These are phyloP conservation scores for Ceriops decandra DNA, from an alignment of 345 rosid species.

Conservation along the genomic window DNA sequence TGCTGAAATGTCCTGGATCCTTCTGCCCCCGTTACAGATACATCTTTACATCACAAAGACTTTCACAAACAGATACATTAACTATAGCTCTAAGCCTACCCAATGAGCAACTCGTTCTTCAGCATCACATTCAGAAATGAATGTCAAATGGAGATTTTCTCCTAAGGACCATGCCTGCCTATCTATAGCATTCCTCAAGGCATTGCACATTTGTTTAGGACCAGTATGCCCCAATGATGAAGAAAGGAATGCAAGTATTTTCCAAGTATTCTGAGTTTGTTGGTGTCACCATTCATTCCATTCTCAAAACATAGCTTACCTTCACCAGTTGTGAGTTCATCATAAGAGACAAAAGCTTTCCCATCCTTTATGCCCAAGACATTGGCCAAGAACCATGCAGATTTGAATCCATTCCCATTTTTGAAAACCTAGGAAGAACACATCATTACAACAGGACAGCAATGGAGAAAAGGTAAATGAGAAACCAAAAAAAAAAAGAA, in stretches of 20 bases:
- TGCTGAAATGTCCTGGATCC: no score
- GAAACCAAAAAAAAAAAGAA: not conserved
- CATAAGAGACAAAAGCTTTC: constrained; percentile 70
- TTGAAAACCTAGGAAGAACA: constrained; percentile 57
- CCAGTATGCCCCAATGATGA: not conserved
- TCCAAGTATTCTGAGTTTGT: not conserved
- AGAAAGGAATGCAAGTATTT: not conserved
- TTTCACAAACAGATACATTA: no score
- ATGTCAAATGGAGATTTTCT: not conserved
- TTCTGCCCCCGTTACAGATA: no score
- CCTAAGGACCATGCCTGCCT: not conserved
- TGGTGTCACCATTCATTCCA: constrained; percentile 2
- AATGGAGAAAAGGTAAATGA: not conserved
- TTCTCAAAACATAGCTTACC: constrained; percentile 40
- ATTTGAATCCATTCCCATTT: constrained; percentile 58
- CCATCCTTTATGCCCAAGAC: constrained; percentile 68
- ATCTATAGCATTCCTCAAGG: not conserved
- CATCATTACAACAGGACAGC: not conserved
- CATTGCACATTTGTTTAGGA: not conserved
- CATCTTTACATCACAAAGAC: no score
- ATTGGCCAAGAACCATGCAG: constrained; percentile 80
- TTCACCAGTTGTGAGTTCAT: constrained; percentile 54
- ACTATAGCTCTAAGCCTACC: no score
- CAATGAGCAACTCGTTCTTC: no score
- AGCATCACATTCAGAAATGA: not conserved